phyloP scores from a whole-genome alignment of 2,329 filamentous ascomycete species.

The Nemania sp. region DNA sequence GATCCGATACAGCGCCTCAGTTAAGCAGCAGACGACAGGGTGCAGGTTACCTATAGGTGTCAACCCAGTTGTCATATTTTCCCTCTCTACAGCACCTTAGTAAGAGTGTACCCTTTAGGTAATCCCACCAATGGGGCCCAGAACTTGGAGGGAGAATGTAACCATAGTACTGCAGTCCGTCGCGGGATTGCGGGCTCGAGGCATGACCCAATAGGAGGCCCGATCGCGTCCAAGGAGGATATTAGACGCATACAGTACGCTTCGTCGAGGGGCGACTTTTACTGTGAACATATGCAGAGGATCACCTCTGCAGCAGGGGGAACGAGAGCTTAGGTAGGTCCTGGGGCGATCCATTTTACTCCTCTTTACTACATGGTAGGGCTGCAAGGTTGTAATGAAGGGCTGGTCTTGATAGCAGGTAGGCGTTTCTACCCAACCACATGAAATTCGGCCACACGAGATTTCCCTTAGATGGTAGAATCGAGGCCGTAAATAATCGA shows the following conservation, averaged over 20 bases:
- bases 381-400: constrained; percentile 13
- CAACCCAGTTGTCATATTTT: constrained; percentile 2
- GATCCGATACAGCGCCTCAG: constrained; percentile 14
- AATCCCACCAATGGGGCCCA: constrained; percentile 1
- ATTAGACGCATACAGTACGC: too few species aligned
- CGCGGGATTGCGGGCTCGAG: constrained; percentile 13
- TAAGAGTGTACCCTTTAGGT: too few species aligned
- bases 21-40: constrained; percentile 3
- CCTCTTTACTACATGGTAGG: constrained; percentile 16
- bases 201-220: constrained; percentile 1
- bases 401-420: not conserved
- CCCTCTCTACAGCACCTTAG: too few species aligned
- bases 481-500: not conserved
- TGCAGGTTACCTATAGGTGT: constrained; percentile 2
- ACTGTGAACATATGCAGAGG: too few species aligned
- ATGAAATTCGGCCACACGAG: too few species aligned
- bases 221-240: not conserved
- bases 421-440: constrained; percentile 3
- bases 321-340: constrained; percentile 9
- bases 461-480: constrained; percentile 1
- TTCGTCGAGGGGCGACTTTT: too few species aligned
- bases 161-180: constrained; percentile 3
- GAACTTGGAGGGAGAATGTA: not conserved
- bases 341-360: not conserved
- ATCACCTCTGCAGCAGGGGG: constrained; percentile 6